Base-by-base conservation (phyloP, 2,329 filamentous ascomycete species). In the Tolypocladium cylindrosporum region DNA sequence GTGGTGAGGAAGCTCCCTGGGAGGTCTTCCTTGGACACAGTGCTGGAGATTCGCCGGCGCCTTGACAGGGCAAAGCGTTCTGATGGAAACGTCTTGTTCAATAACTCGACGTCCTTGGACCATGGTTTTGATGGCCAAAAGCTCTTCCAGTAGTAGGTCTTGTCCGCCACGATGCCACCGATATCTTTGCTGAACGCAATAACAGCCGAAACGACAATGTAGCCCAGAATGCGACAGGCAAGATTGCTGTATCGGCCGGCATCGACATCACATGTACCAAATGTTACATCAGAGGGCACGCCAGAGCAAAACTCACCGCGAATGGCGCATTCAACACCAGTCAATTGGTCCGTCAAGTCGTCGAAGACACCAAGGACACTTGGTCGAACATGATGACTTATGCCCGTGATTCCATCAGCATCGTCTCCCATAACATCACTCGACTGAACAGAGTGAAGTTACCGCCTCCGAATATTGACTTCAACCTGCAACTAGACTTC, bases 401-500 rank as follows among this genome's bases (percentile, higher is more conserved):
- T 5, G 45, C 64, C 1, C n/a, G 63, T 2, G 66, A 72, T 43
- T 36, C 71, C 6, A 55, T 55, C n/a, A 27, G 59, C 0, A 62
- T 64, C 43, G 67, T 68, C 19, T 48, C 70, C 7, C 66, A 71
- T 9, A 48, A 62, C 3, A 6, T 63, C 43, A 54, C 14, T 13
- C 31, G 54, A 27, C 34, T 50, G 4, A 55, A 56, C 4, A 36
- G 54, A 41, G 1, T 37, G 1, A 10, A 57, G 13, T 27, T 60
- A 5, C 62, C 55, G 19, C 62, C 56, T 14, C 59, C 60, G 8
- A 68, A 79, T 41, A 58, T 77, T 14, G 71, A 74, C 55, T 74
- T 81, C 43, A 70, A 79, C 58, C 61, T 82, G 1, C 68, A 75
- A 19, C 50, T 82, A 2, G 69, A 75, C 24, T 73, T 82, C 6